These are phyloP conservation scores for Astragalus membranaceus DNA, from an alignment of 306 rosid genomes.

Conservation along the genomic window DNA sequence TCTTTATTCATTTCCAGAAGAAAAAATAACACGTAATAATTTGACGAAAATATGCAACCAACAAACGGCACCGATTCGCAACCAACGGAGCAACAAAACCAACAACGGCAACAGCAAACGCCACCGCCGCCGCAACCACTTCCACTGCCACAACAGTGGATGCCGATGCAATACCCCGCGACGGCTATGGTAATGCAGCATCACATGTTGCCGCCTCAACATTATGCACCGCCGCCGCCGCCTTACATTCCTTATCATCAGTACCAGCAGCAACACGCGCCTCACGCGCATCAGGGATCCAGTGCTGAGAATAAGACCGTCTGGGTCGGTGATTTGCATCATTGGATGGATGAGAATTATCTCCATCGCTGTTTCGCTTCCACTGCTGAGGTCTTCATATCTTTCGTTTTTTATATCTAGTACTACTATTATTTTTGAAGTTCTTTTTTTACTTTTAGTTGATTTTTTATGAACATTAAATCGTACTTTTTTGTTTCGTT, in stretches of 20 bases:
- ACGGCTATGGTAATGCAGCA: slow-evolving; percentile 96
- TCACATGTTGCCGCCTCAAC: slow-evolving; percentile 84
- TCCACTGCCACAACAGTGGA: slow-evolving; percentile 48
- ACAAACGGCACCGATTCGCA: slow-evolving; percentile 69
- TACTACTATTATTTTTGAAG: no score
- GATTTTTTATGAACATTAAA: neutral
- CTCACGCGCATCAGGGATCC: slow-evolving; percentile 54
- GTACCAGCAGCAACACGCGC: slow-evolving; percentile 46
- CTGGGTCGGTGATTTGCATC: slow-evolving; percentile 93
- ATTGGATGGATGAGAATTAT: slow-evolving; percentile 91
- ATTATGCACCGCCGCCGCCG: slow-evolving; percentile 43
- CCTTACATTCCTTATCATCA: slow-evolving; percentile 74
- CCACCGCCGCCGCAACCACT: slow-evolving; percentile 23
- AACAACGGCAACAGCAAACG: slow-evolving; percentile 16
- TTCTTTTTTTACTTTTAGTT: neutral
- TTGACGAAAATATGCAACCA: slow-evolving; percentile 50
- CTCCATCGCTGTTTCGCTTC: slow-evolving; percentile 83
- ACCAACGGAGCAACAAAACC: slow-evolving; percentile 33
- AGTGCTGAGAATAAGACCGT: slow-evolving; percentile 67
- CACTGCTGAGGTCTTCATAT: slow-evolving; percentile 48
- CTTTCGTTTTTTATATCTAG: neutral
- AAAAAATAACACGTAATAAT: neutral
- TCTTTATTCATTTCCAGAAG: neutral
- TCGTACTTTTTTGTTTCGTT: neutral
- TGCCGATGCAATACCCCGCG: slow-evolving; percentile 83